Evolutionary conservation across 2,329 filamentous ascomycete species (phyloP).

Genomic region (Chrysosporium queenslandicum): DNA sequence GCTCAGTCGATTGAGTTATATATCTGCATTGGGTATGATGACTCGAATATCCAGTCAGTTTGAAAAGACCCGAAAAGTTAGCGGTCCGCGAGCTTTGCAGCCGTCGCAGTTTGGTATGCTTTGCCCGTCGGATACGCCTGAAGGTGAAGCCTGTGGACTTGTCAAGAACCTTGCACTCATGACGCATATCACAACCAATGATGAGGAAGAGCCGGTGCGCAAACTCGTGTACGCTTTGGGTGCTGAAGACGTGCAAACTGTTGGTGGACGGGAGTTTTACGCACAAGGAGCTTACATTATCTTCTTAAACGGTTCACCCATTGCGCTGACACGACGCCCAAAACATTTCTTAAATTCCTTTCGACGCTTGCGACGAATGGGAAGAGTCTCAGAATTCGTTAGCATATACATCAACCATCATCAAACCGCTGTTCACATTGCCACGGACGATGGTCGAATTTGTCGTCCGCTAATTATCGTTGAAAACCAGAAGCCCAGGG

Average conservation of each 20-base stretch:
- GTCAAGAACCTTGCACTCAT: slow-evolving; percentile 97
- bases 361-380: slow-evolving; percentile 74
- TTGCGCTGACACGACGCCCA: slow-evolving; percentile 74
- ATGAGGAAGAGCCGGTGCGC: slow-evolving; percentile 82
- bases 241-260: slow-evolving; percentile 67
- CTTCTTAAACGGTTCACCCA: slow-evolving; percentile 89
- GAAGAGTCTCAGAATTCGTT: slow-evolving; percentile 89
- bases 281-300: slow-evolving; percentile 75
- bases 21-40: slow-evolving; percentile 98
- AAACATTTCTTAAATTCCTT: slow-evolving; percentile 80
- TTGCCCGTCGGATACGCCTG: slow-evolving; percentile 91
- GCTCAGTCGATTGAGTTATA: slow-evolving; percentile 88
- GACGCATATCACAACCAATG: slow-evolving; percentile 97
- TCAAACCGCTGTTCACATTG: slow-evolving; percentile 83
- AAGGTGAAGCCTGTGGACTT: slow-evolving; percentile 95
- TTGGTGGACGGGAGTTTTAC: slow-evolving; percentile 81
- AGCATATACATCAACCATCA: slow-evolving; percentile 94
- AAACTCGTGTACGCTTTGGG: slow-evolving; percentile 80
- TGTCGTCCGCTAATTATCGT: slow-evolving; percentile 94
- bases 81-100: slow-evolving; percentile 86
- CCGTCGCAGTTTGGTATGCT: slow-evolving; percentile 98
- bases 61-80: slow-evolving; percentile 95
- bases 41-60: slow-evolving; percentile 97
- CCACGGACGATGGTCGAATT: slow-evolving; percentile 92
- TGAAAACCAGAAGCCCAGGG: slow-evolving; percentile 71